Percentiles rank a stretch among this genome's conserved stretches.
Conservation (phyloP, 306 rosid species). For the Dalbergia cultrata region DNA sequence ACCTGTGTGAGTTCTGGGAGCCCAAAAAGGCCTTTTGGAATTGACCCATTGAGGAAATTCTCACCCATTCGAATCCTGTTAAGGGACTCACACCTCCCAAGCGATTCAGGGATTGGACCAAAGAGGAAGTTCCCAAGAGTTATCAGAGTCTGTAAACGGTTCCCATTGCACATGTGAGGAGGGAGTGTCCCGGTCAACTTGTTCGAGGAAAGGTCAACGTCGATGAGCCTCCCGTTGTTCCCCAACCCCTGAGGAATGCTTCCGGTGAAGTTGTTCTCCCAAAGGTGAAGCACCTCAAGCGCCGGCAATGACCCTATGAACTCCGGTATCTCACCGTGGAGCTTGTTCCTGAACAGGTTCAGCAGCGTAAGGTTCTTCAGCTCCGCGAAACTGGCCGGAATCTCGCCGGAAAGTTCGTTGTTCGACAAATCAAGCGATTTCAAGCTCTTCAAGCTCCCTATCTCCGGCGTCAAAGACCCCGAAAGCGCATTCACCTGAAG, state of each 20-base stretch:
- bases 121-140: slow-evolving; percentile 78
- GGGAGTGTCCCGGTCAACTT: slow-evolving; percentile 87
- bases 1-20: slow-evolving; percentile 81
- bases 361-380: slow-evolving; percentile 81
- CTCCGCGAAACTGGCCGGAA: slow-evolving; percentile 69
- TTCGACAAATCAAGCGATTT: slow-evolving; percentile 96
- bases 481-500: slow-evolving; percentile 90
- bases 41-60: slow-evolving; percentile 86
- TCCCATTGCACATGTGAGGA: slow-evolving; percentile 78
- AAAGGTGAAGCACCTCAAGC: slow-evolving; percentile 83
- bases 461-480: slow-evolving; percentile 75
- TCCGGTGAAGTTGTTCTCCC: slow-evolving; percentile 97
- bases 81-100: slow-evolving; percentile 73
- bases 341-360: slow-evolving; percentile 85
- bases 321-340: slow-evolving; percentile 92
- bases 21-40: slow-evolving; percentile 82
- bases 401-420: slow-evolving; percentile 76
- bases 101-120: slow-evolving; percentile 90
- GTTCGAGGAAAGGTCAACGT: slow-evolving; percentile 84
- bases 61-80: slow-evolving; percentile 90
- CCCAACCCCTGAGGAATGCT: slow-evolving; percentile 83
- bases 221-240: slow-evolving; percentile 73
- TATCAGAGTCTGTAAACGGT: slow-evolving; percentile 77
- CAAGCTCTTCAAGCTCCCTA: slow-evolving; percentile 73
- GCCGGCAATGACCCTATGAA: slow-evolving; percentile 78